Evolutionary conservation across 371 early-diverging fungal genomes (phyloP).

Genomic region (Umbelopsis sp.): DNA sequence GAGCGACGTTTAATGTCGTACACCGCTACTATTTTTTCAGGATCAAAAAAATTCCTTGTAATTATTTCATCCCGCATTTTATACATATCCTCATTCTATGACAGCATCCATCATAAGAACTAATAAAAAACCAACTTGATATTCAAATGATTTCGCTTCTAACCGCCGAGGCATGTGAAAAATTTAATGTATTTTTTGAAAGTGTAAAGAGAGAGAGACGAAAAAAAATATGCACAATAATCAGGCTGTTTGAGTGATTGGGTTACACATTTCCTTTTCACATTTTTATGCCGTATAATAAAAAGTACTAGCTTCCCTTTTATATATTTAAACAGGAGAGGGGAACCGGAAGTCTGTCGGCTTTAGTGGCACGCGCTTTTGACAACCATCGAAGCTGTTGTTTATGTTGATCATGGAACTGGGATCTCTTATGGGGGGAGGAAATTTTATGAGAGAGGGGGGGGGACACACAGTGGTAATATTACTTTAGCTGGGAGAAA

Average conservation of each 20-base stretch:
- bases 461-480: background rate
- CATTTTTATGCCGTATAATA: background rate
- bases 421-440: background rate
- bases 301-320: background rate
- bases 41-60: background rate
- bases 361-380: background rate
- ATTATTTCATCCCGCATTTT: background rate
- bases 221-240: too few relatives aligned
- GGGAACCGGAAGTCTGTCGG: background rate
- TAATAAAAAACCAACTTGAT: too few relatives aligned
- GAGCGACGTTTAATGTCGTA: constrained; percentile 1
- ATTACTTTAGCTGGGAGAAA: background rate
- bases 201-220: too few relatives aligned
- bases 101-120: too few relatives aligned
- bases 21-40: background rate
- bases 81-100: background rate
- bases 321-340: too few relatives aligned
- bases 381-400: constrained; percentile 14
- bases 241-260: too few relatives aligned
- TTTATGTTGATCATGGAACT: constrained; percentile 9
- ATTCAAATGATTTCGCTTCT: too few relatives aligned
- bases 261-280: constrained; percentile 7
- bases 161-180: too few relatives aligned
- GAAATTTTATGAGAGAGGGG: background rate
- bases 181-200: too few relatives aligned